A percentile compares a stretch with the other conserved stretches of the same genome.
phyloP scores from a whole-genome alignment of 768 basidiomycete genomes.

The Pleurotus salmoneostramineus region DNA sequence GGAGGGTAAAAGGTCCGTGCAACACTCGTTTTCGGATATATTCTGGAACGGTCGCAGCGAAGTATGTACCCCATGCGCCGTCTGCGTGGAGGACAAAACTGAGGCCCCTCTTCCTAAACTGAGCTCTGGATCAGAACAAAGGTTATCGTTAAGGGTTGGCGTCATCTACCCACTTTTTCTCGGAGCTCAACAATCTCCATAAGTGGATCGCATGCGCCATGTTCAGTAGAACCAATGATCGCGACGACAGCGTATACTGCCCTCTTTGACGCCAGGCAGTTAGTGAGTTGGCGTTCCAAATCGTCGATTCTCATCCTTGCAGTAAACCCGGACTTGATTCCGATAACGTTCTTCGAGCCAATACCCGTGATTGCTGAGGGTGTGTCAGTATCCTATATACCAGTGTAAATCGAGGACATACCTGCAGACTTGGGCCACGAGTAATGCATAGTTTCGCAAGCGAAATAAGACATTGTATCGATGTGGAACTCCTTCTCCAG shows the following conservation, averaged over 20 bases:
- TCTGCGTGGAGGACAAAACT: conserved; percentile 39
- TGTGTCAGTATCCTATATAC: not conserved
- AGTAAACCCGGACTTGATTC: conserved; percentile 28
- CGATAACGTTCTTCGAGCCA: conserved; percentile 32
- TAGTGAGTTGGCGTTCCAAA: conserved; percentile 21
- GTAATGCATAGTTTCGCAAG: conserved; percentile 33
- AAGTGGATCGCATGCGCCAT: conserved; percentile 40
- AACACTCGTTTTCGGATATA: conserved; percentile 7
- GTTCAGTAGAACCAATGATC: conserved; percentile 39
- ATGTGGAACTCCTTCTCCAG: conserved; percentile 21
- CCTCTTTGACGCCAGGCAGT: conserved; percentile 23
- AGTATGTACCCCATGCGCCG: conserved; percentile 47
- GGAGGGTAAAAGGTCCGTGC: not conserved
- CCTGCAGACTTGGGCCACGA: conserved; percentile 47
- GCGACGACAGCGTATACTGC: conserved; percentile 39
- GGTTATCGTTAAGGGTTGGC: not conserved
- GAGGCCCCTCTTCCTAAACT: conserved; percentile 25
- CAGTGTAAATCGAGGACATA: conserved; percentile 15
- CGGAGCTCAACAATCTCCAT: conserved; percentile 30
- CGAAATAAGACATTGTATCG: conserved; percentile 18
- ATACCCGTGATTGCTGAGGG: conserved; percentile 36
- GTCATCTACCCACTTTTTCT: conserved; percentile 15
- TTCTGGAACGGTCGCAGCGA: conserved; percentile 25
- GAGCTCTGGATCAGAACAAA: not conserved
- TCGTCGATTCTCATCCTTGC: conserved; percentile 29